These are phyloP conservation scores for Peniophora sp. DNA, from an alignment of 1,284 basidiomycete genomes.

Conservation along the genomic window DNA sequence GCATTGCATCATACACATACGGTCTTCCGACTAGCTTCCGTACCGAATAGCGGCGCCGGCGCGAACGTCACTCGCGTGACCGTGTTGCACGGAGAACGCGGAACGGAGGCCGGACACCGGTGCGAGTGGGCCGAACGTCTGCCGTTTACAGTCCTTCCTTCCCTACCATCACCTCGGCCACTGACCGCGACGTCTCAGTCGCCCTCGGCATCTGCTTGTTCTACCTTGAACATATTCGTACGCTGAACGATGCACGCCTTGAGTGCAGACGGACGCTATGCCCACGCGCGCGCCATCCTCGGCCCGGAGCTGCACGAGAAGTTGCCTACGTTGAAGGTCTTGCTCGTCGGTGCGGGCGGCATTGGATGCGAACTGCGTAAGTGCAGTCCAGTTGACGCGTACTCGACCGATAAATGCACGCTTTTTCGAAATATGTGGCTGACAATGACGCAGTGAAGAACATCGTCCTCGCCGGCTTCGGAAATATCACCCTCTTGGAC, in stretches of 20 bases:
- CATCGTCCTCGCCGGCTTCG: constrained; percentile 88
- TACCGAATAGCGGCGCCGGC: too few species aligned
- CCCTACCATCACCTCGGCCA: too few species aligned
- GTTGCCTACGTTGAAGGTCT: constrained; percentile 61
- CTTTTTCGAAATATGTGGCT: neutral
- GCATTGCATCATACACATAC: too few species aligned
- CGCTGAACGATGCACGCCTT: neutral
- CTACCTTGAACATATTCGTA: neutral
- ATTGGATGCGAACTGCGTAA: constrained; percentile 94
- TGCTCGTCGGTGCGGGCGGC: constrained; percentile 94
- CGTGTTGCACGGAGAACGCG: too few species aligned
- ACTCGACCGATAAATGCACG: neutral
- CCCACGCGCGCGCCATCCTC: constrained; percentile 65
- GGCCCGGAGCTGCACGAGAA: constrained; percentile 59
- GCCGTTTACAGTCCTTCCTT: too few species aligned
- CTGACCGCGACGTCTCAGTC: neutral
- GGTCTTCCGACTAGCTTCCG: too few species aligned
- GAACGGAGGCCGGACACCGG: too few species aligned
- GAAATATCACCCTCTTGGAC: constrained; percentile 88
- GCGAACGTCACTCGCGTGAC: too few species aligned
- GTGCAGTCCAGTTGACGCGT: constrained; percentile 23
- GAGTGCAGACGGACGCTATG: constrained; percentile 14
- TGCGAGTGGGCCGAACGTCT: too few species aligned
- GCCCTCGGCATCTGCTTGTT: neutral
- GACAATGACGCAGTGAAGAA: constrained; percentile 73